A percentile compares a stretch with the other conserved stretches of the same genome.
Evolutionary conservation across 805 yeast species (phyloP).

Genomic region (Jamesozyma gamospora): DNA sequence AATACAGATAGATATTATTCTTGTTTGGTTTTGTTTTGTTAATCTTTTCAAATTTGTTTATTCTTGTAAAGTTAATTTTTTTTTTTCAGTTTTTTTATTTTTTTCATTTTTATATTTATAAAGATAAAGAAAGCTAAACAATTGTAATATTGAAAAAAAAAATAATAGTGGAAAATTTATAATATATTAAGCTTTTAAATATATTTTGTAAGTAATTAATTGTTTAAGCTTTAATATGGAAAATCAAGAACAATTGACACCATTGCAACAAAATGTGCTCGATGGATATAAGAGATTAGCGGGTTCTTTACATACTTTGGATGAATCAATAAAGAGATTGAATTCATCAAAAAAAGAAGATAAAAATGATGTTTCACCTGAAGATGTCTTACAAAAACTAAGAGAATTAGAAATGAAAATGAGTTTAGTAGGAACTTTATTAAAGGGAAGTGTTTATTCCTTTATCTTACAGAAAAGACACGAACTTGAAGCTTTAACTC

Average conservation of each 20-base stretch:
- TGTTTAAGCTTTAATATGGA: no score
- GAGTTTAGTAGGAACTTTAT: constrained; percentile 53
- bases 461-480: constrained; percentile 43
- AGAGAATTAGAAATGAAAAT: constrained; percentile 54
- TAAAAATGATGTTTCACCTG: constrained; percentile 11
- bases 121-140: neutral
- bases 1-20: neutral
- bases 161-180: no score
- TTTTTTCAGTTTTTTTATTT: neutral
- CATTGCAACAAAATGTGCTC: constrained; percentile 24
- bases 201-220: no score
- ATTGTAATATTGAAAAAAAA: no score
- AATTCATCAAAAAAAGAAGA: constrained; percentile 8
- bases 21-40: neutral
- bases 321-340: constrained; percentile 19
- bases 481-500: constrained; percentile 3
- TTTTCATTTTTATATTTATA: no score
- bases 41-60: neutral
- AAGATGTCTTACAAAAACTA: constrained; percentile 39
- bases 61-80: neutral
- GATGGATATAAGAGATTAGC: constrained; percentile 25
- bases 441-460: constrained; percentile 63
- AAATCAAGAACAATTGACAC: constrained; percentile 15
- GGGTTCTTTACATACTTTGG: constrained; percentile 20
- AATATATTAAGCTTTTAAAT: no score